Conservation (phyloP, 2,329 filamentous ascomycete species). For the Colletotrichum costaricense region DNA sequence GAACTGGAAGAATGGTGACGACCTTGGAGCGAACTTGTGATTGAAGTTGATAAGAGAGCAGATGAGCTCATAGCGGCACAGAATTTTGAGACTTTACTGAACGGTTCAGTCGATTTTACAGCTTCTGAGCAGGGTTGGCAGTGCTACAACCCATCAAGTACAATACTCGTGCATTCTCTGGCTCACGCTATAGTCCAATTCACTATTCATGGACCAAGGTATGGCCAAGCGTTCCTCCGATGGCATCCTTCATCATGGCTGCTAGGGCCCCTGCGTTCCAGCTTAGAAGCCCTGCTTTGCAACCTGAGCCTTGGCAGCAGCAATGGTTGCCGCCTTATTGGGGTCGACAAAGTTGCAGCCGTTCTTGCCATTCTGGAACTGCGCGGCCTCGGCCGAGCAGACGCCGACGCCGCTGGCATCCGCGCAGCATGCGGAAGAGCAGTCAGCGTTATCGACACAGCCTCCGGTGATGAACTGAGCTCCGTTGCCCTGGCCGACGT, state of each 20-base stretch:
- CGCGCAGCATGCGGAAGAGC: slow-evolving; percentile 43
- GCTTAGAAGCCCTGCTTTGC: slow-evolving; percentile 32
- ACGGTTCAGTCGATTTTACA: background rate
- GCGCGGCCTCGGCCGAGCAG: slow-evolving; percentile 44
- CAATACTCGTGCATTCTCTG: background rate
- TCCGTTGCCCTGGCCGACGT: slow-evolving; percentile 34
- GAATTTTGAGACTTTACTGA: background rate
- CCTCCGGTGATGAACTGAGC: slow-evolving; percentile 46
- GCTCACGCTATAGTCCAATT: background rate
- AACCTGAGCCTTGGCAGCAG: slow-evolving; percentile 31
- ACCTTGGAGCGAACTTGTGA: background rate
- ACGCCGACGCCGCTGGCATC: slow-evolving; percentile 40
- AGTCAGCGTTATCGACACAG: slow-evolving; percentile 43
- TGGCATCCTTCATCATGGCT: background rate
- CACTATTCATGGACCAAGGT: background rate
- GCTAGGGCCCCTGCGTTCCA: slow-evolving; percentile 20
- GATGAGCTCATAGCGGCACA: background rate
- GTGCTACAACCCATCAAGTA: background rate
- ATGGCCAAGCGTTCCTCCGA: too few relatives aligned
- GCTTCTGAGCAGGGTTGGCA: background rate
- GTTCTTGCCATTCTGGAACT: slow-evolving; percentile 44
- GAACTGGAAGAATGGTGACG: background rate
- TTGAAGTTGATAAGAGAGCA: too few relatives aligned
- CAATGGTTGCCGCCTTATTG: slow-evolving; percentile 27
- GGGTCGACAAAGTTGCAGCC: slow-evolving; percentile 46